These are phyloP conservation scores for Boletales sp. DNA, from an alignment of 768 basidiomycete genomes.

Conservation along the genomic window DNA sequence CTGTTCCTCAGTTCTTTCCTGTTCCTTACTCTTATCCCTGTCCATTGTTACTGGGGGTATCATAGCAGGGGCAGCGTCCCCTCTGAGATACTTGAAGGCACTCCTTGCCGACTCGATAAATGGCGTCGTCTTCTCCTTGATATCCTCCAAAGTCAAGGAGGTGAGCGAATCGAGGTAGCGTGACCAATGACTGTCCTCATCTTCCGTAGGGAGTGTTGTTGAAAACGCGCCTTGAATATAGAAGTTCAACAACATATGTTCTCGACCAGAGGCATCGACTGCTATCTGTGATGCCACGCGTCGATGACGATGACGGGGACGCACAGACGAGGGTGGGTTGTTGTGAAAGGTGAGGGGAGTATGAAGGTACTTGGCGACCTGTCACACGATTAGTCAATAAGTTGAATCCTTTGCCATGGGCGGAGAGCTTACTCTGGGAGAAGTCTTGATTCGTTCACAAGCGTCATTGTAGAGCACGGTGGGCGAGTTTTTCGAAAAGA, in stretches of 20 bases:
- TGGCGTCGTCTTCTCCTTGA: conserved; percentile 38
- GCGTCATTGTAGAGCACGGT: conserved; percentile 71
- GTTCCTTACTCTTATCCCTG: conserved; percentile 28
- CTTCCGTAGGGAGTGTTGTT: conserved; percentile 24
- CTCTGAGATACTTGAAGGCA: conserved; percentile 71
- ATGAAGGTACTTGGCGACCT: conserved; percentile 71
- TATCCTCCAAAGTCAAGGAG: conserved; percentile 56
- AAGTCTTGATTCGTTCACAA: conserved; percentile 47
- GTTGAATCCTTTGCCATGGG: background rate
- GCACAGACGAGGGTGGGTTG: conserved; percentile 68
- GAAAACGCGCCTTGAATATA: conserved; percentile 61
- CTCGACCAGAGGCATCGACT: conserved; percentile 67
- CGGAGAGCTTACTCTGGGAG: conserved; percentile 37
- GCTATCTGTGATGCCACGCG: conserved; percentile 78
- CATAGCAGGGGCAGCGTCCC: conserved; percentile 46
- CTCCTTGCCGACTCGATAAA: conserved; percentile 50
- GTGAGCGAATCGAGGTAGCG: conserved; percentile 46
- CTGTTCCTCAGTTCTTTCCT: conserved; percentile 27
- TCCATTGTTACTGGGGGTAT: conserved; percentile 27
- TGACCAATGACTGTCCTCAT: conserved; percentile 18
- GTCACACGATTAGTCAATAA: background rate
- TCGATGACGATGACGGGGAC: conserved; percentile 79
- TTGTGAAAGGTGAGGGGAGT: conserved; percentile 74
- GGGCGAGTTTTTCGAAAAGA: conserved; percentile 86
- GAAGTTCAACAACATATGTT: conserved; percentile 84